Evolutionary conservation across 305 asterid genomes (phyloP), one percentile per base, ranked within the genome.

Genomic region (Monarda citriodora): DNA sequence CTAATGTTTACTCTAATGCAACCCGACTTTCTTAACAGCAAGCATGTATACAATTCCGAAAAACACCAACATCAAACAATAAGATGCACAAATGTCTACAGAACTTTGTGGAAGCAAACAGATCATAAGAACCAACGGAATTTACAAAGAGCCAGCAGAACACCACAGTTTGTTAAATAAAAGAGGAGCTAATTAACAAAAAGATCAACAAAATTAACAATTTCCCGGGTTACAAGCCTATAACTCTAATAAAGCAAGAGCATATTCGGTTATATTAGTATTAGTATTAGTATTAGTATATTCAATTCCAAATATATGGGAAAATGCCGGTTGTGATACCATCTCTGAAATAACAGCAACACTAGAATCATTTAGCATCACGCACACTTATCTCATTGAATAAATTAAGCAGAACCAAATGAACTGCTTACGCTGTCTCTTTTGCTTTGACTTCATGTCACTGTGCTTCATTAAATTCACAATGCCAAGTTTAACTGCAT

Each of bases 401-500:
- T 44, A 46, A 44, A 60, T 38, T 46, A 64, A 15, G 64, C 62
- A 58, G 37, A 67, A 71, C 23, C 36, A 66, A 52, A 34, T 12
- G 26, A 50, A 75, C 81, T 38, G 47, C 34, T 74, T 61, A 85
- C 93, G 15, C 41, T 61, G 53, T 18, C 16, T n/a, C 54, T 31
- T 42, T 22, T 71, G 36, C 18, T 58, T 23, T 9, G 22, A 26
- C 31, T 26, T 26, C 31, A 26, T 26, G 31, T 5, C 6, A 26
- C 31, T 26, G 6, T 26, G 6, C 31, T 26, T 26, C 6, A 26
- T 26, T 1, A n/a, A 8, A 16, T 7, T 26, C 3, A 1, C 2
- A 15, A 29, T 2, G 29, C 15, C 9, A 15, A 9, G 18, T 26
- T 1, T 2, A 26, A 52, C 4, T 16, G 0, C 57, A 26, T 1